These are phyloP conservation scores for Acanthamoeba triangularis DNA, from an alignment of 208 protist genomes.

Conservation along the genomic window DNA sequence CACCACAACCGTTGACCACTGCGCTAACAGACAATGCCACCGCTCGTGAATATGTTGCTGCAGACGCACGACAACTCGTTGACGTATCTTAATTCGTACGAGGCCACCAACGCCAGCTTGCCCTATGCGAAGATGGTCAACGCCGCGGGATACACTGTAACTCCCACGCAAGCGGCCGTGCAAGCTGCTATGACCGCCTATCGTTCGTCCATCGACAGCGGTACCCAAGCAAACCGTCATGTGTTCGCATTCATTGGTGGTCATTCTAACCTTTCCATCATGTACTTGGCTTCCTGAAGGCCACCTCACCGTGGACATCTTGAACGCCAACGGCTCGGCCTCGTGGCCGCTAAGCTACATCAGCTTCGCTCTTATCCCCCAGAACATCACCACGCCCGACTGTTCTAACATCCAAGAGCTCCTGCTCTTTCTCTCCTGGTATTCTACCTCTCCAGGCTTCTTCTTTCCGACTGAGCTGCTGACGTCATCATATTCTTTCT, in stretches of 20 bases:
- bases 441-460: background rate
- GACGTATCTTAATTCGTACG: background rate
- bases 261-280: too few relatives aligned
- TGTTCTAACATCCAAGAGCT: constrained; percentile 27
- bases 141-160: background rate
- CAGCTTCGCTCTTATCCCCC: background rate
- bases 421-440: constrained; percentile 16
- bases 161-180: background rate
- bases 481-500: background rate
- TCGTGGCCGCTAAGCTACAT: constrained; percentile 25
- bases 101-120: background rate
- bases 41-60: background rate
- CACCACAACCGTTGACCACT: too few relatives aligned
- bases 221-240: background rate
- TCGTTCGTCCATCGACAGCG: background rate
- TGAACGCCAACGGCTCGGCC: background rate
- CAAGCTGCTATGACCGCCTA: constrained; percentile 16
- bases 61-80: background rate
- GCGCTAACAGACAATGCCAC: too few relatives aligned
- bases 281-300: background rate
- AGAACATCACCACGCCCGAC: constrained; percentile 25
- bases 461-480: background rate
- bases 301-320: constrained; percentile 25
- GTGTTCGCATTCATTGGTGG: too few relatives aligned
- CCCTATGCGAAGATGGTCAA: background rate